Evolutionary conservation across 1,284 basidiomycete species (phyloP).

Genomic region (Termitomyces sp.): DNA sequence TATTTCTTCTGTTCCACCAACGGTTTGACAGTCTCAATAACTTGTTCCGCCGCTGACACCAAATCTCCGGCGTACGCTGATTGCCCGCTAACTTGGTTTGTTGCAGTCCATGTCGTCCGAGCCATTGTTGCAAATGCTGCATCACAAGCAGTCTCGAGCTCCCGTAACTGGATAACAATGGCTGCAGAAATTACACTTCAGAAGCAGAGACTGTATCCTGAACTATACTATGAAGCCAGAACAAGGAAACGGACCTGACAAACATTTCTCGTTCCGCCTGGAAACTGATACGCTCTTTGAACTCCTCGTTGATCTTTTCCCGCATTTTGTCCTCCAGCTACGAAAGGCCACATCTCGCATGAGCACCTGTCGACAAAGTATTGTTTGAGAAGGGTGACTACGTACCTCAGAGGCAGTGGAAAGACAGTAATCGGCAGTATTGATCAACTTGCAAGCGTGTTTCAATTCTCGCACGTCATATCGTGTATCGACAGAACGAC

Average conservation of each 20-base stretch:
- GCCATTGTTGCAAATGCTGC: constrained; percentile 70
- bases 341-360: constrained; percentile 4
- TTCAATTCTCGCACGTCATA: constrained; percentile 71
- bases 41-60: constrained; percentile 56
- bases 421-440: constrained; percentile 98
- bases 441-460: constrained; percentile 83
- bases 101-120: constrained; percentile 70
- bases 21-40: constrained; percentile 62
- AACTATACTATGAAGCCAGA: background rate
- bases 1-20: constrained; percentile 92
- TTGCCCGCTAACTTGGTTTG: constrained; percentile 81
- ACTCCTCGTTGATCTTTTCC: constrained; percentile 74
- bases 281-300: constrained; percentile 76
- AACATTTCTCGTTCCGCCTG: constrained; percentile 87
- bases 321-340: constrained; percentile 91
- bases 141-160: constrained; percentile 80
- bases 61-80: constrained; percentile 80
- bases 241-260: constrained; percentile 52
- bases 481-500: constrained; percentile 75
- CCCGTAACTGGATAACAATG: constrained; percentile 72
- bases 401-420: constrained; percentile 81
- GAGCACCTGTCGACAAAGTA: background rate
- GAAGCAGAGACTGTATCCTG: background rate
- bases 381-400: background rate
- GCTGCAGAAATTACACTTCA: constrained; percentile 76